Evolutionary conservation across 805 yeast species (phyloP), one percentile per base, ranked within the genome.

Genomic region (Wickerhamiella galacta): DNA sequence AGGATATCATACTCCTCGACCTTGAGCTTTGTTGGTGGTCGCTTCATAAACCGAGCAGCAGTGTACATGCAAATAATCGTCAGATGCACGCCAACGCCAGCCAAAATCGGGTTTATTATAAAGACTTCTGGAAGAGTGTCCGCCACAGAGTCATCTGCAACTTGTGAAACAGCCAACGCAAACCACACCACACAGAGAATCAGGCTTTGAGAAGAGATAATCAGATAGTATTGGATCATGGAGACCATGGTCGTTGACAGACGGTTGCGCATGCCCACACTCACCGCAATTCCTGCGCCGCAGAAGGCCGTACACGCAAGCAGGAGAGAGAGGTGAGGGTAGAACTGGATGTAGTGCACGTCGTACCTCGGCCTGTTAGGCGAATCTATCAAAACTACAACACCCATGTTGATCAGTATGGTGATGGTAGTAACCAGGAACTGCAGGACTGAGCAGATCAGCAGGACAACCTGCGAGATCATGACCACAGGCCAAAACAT

Each of bases 1-100:
- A 37, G 25, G 7, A 54, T 39, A 24, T 53, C 51, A 25, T 49
- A 43, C 22, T 35, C 45, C 31, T 54, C 54, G 7, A 54, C 57
- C 24, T 34, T 26, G 16, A 52, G 39, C 8, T 37, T 34, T 1
- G 56, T 44, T 6, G 37, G 28, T 2, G 59, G 59, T 14, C 44
- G 35, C 23, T 37, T 30, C 12, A 47, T 42, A 3, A 52, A 36
- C 18, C 34, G 29, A 12, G 32, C 19, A 29, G 46, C 45, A 3
- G 54, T 42, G 10, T 39, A 9, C 4, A 51, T 35, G 19, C 46
- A 41, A 12, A 40, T 32, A 6, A 48, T 22, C 19, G 41, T 38
- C 20, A 52, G 33, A 2, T 39, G 33, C 33, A 49, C 31, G 12
- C 39, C 45, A 4, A 34, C 39, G 10, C 28, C 27, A 3, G 47